These are phyloP conservation scores for Phytopythium montanum DNA, from an alignment of 352 stramenopile species.

Conservation along the genomic window DNA sequence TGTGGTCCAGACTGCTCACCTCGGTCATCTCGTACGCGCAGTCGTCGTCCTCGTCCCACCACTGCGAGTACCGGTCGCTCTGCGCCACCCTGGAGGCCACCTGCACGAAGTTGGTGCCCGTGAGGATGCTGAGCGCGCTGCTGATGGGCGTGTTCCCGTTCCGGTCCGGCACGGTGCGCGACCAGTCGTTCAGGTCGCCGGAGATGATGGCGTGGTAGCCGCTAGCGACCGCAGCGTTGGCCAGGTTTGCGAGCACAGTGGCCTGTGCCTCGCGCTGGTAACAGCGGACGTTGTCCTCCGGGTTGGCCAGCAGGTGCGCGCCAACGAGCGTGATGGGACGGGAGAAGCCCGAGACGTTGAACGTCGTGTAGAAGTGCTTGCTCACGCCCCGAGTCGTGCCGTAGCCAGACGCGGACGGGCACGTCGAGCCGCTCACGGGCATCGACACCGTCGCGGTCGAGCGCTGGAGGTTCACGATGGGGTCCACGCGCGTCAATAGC, in stretches of 20 bases:
- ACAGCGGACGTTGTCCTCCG: slow-evolving; percentile 44
- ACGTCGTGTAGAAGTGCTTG: slow-evolving; percentile 72
- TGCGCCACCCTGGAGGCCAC: slow-evolving; percentile 31
- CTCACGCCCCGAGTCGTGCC: slow-evolving; percentile 44
- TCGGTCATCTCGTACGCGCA: slow-evolving; percentile 43
- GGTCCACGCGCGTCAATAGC: slow-evolving; percentile 61
- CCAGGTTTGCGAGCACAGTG: slow-evolving; percentile 40
- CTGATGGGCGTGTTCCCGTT: slow-evolving; percentile 61
- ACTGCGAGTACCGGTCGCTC: slow-evolving; percentile 49
- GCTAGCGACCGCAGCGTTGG: slow-evolving; percentile 29
- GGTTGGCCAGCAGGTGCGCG: slow-evolving; percentile 60
- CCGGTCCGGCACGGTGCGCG: slow-evolving; percentile 39
- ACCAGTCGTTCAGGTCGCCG: slow-evolving; percentile 71
- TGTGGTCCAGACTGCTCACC: slow-evolving; percentile 50
- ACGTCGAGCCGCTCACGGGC: slow-evolving; percentile 51
- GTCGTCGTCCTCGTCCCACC: slow-evolving; percentile 58
- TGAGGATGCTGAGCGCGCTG: slow-evolving; percentile 41
- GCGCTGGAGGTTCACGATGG: slow-evolving; percentile 38
- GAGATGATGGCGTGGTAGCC: slow-evolving; percentile 59
- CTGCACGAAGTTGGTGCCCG: slow-evolving; percentile 39
- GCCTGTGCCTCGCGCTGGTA: slow-evolving; percentile 60
- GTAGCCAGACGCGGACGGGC: slow-evolving; percentile 34
- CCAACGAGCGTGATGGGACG: slow-evolving; percentile 63
- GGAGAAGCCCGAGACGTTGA: slow-evolving; percentile 56
- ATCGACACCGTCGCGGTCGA: slow-evolving; percentile 24